Evolutionary conservation across 2,329 filamentous ascomycete species (phyloP).

Genomic region (Hysterium pulicare): DNA sequence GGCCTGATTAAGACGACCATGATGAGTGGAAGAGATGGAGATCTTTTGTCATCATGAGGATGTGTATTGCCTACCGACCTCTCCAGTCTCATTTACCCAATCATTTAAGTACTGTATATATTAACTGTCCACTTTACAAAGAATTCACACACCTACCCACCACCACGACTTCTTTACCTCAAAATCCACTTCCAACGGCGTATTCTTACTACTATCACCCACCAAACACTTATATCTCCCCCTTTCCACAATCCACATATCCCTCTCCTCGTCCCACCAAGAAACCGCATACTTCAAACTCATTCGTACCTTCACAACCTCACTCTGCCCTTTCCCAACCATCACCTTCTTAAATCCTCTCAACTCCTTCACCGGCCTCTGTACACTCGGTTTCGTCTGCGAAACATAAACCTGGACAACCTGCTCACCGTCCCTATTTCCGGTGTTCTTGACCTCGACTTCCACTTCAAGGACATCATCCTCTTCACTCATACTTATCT

Average conservation of each 20-base stretch:
- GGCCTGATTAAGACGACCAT: too few species aligned
- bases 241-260: constrained; percentile 64
- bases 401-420: constrained; percentile 63
- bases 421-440: constrained; percentile 53
- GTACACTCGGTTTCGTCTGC: constrained; percentile 56
- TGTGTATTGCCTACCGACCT: too few species aligned
- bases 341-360: constrained; percentile 60
- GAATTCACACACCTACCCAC: constrained; percentile 62
- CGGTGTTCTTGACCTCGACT: constrained; percentile 56
- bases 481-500: constrained; percentile 31
- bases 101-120: too few species aligned
- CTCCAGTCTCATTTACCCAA: too few species aligned
- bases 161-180: constrained; percentile 60
- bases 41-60: too few species aligned
- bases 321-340: constrained; percentile 54
- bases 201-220: constrained; percentile 54
- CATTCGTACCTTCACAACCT: constrained; percentile 53
- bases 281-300: constrained; percentile 63
- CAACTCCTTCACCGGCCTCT: constrained; percentile 57
- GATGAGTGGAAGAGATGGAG: too few species aligned
- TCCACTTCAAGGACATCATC: constrained; percentile 52
- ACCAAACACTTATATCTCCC: constrained; percentile 64
- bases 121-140: too few species aligned
- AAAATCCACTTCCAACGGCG: constrained; percentile 53
- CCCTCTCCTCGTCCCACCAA: constrained; percentile 67